Evolutionary conservation across 371 early-diverging fungal genomes (phyloP), one percentile per base, ranked within the genome.

Genomic region (Furculomyces boomerangus): DNA sequence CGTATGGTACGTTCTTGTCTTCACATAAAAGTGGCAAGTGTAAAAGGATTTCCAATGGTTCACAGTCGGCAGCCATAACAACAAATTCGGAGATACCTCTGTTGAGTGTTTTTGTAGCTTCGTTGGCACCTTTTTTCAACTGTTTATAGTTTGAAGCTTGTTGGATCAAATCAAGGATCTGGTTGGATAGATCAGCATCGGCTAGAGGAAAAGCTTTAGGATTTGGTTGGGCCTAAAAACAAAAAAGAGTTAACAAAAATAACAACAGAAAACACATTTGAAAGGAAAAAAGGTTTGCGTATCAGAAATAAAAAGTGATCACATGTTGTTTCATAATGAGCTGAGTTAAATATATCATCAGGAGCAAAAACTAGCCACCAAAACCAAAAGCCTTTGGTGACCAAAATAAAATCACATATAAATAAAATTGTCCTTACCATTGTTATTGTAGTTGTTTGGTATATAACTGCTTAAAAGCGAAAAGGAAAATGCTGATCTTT

Each of bases 111-210:
- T 99, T 99, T 65, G 97, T 98, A 27, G 93, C 89, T 77, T 99
- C 99, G 83, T 99, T 99, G 62, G 97, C 96, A 63, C 99, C 99
- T 83, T 90, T 95, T 78, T 90, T 95, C 57, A 98, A 79, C 77
- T 96, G 96, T 80, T 93, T 93, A 83, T 92, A 93, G 75, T 93
- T 91, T 45, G 91, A 84, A 35, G 96, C 93, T 73, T 91, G 93
- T 72, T 93, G 90, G 57, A 98, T 87, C 44, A 98, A 75, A 65
- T 92, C 94, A 58, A 95, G 81, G 60, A 99, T 91, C 63, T 81
- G 84, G 79, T 84, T 89, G 70, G 86, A 81, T 57, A 96, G 80
- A 57, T 79, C 71, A 55, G 94, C 80, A 60, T 88, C 89, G 65
- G 98, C 96, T 47, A 92, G 78, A 57, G 93, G 93, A 75, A 86